Evolutionary conservation across 2,329 filamentous ascomycete genomes (phyloP), one percentile per base, ranked within the genome.

Genomic region (Talaromyces piceae): DNA sequence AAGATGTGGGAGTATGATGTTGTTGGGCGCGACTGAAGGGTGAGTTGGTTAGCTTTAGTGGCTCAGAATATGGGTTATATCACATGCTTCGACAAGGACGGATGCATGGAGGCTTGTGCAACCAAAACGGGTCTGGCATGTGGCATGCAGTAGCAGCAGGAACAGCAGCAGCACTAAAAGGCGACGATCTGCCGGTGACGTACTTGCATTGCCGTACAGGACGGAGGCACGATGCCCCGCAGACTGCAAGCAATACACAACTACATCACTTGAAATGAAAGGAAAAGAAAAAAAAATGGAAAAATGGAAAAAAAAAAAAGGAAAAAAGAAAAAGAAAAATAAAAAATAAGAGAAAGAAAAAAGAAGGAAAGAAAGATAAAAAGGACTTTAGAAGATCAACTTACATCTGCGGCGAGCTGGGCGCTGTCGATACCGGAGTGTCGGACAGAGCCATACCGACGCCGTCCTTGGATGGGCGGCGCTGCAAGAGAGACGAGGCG

Each of bases 1-100:
- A 28, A 13, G 47, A 49, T n/a, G 86, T 86, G 9, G 88, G 93
- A 61, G 85, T 87, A 63, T 87, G 84, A 63, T 86, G 76, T 54
- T 84, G 68, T 54, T 84, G 68, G 1, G 86, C 83, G 46, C 80
- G 80, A 60, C 86, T 88, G 60, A 56, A 52, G 58, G 57, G 43
- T 47, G 23, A 28, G n/a, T 16, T 5, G n/a, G 25, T 28, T 46
- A 31, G 25, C 33, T 18, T n/a, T 18, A 37, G 33, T 9, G n/a
- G 16, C n/a, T 9, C 16, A 37, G 13, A 18, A 37, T 37, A 20
- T 37, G 13, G n/a, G n/a, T n/a, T n/a, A 3, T 37, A 11, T 37
- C 33, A 37, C n/a, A 37, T 37, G 33, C 33, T 37, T 37, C 31
- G 33, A 37, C 8, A 20, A 20, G 16, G 33, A 37, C 33, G 33